phyloP scores from a whole-genome alignment of 1,139 yeast genomes.

The Wickerhamiella pararugosa region DNA sequence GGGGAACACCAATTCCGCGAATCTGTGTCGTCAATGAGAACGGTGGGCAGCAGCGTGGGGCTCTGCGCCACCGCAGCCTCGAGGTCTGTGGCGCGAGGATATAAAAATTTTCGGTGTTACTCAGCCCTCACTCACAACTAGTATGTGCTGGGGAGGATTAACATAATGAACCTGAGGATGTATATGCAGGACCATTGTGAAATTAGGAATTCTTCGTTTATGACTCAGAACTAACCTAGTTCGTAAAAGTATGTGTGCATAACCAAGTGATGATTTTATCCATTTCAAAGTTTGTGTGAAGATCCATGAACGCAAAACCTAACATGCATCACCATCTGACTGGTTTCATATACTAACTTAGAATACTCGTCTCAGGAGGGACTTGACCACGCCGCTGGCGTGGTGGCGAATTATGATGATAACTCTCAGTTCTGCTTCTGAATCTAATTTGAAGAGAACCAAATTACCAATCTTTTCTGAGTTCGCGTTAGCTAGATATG shows the following conservation, averaged over 20 bases:
- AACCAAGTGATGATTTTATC: slow-evolving; percentile 23
- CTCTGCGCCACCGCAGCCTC: background rate
- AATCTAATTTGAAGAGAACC: slow-evolving; percentile 56
- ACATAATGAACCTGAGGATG: slow-evolving; percentile 36
- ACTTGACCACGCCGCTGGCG: background rate
- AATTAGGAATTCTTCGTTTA: slow-evolving; percentile 51
- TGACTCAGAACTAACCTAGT: slow-evolving; percentile 24
- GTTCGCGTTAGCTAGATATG: background rate
- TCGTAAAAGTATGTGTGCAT: too few relatives aligned
- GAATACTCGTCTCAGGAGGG: background rate
- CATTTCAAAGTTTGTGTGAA: slow-evolving; percentile 22
- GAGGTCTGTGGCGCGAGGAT: background rate
- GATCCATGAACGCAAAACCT: slow-evolving; percentile 36
- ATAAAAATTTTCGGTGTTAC: background rate
- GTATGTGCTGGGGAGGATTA: slow-evolving; percentile 15
- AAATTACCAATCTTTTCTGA: slow-evolving; percentile 29
- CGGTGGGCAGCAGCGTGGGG: too few relatives aligned
- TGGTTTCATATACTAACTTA: slow-evolving; percentile 2
- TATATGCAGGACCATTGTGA: slow-evolving; percentile 44
- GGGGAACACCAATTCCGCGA: too few relatives aligned
- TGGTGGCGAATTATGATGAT: slow-evolving; percentile 41
- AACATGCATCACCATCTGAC: slow-evolving; percentile 93
- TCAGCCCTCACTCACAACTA: background rate
- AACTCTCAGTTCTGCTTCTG: slow-evolving; percentile 85
- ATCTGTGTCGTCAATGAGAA: too few relatives aligned